A percentile compares a stretch with the other conserved stretches of the same genome.
phyloP scores from a whole-genome alignment of 805 yeast genomes.

The Crinitomyces ghanaensis region DNA sequence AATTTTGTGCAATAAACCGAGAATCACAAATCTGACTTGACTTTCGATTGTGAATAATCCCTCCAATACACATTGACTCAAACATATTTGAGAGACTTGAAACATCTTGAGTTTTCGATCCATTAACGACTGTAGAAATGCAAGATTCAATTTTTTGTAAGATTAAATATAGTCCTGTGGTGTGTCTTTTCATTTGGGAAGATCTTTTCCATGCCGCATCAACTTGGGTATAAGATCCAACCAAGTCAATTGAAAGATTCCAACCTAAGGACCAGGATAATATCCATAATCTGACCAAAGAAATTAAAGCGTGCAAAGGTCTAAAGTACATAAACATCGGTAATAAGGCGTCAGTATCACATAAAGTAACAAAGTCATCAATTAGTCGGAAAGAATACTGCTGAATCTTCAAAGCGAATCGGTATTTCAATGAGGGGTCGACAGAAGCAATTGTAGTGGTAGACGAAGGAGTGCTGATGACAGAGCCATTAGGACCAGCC shows the following conservation, averaged over 20 bases:
- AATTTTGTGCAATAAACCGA: too few relatives aligned
- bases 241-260: slow-evolving; percentile 20
- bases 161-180: slow-evolving; percentile 1
- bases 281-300: slow-evolving; percentile 11
- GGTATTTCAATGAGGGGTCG: slow-evolving; percentile 3
- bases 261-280: slow-evolving; percentile 11
- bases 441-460: too few relatives aligned
- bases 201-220: slow-evolving; percentile 18
- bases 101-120: background rate
- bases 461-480: too few relatives aligned
- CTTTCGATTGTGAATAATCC: background rate
- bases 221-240: slow-evolving; percentile 16
- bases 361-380: slow-evolving; percentile 7
- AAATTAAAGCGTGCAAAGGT: slow-evolving; percentile 14
- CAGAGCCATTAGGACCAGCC: too few relatives aligned
- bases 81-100: background rate
- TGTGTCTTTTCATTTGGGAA: slow-evolving; percentile 2
- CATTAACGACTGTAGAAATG: slow-evolving; percentile 4
- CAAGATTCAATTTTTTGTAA: slow-evolving; percentile 7
- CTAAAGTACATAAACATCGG: slow-evolving; percentile 15
- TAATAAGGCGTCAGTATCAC: slow-evolving; percentile 4
- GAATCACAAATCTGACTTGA: too few relatives aligned
- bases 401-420: slow-evolving; percentile 5
- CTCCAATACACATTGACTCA: background rate
- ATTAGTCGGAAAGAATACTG: slow-evolving; percentile 5